Evolutionary conservation across 2,329 filamentous ascomycete genomes (phyloP).

Genomic region (Beauveria australis): DNA sequence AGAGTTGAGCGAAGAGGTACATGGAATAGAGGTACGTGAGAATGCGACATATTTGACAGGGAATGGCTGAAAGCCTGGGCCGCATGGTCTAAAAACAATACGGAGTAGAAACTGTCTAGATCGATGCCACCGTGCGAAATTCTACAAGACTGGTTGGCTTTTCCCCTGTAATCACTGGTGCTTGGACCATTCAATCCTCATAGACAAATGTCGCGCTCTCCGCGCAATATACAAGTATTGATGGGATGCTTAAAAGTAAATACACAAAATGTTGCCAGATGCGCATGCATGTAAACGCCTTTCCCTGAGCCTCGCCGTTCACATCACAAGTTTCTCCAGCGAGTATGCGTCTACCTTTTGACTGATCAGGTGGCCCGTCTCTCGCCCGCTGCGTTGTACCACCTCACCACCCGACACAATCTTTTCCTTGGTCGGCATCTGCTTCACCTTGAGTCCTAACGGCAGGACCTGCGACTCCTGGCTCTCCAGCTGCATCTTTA

Average conservation of each 20-base stretch:
- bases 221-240: not conserved
- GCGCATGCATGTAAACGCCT: not conserved
- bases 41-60: too few relatives aligned
- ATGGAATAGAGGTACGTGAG: too few relatives aligned
- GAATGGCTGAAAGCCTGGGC: too few relatives aligned
- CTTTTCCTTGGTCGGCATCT: slow-evolving; percentile 45
- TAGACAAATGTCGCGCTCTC: not conserved
- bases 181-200: too few relatives aligned
- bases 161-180: too few relatives aligned
- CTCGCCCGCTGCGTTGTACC: slow-evolving; percentile 58
- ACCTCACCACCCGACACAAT: slow-evolving; percentile 62
- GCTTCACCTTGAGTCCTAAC: slow-evolving; percentile 59
- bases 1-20: too few relatives aligned
- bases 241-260: not conserved
- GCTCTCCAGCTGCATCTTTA: slow-evolving; percentile 32
- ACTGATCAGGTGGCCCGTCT: slow-evolving; percentile 69
- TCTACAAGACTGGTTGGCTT: too few relatives aligned
- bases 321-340: slow-evolving; percentile 67
- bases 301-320: slow-evolving; percentile 17
- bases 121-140: too few relatives aligned
- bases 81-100: too few relatives aligned
- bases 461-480: slow-evolving; percentile 52
- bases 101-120: too few relatives aligned
- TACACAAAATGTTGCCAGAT: not conserved
- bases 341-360: slow-evolving; percentile 77